Evolutionary conservation across 1,284 basidiomycete genomes (phyloP).

Genomic region (Ceratobasidium sp.): DNA sequence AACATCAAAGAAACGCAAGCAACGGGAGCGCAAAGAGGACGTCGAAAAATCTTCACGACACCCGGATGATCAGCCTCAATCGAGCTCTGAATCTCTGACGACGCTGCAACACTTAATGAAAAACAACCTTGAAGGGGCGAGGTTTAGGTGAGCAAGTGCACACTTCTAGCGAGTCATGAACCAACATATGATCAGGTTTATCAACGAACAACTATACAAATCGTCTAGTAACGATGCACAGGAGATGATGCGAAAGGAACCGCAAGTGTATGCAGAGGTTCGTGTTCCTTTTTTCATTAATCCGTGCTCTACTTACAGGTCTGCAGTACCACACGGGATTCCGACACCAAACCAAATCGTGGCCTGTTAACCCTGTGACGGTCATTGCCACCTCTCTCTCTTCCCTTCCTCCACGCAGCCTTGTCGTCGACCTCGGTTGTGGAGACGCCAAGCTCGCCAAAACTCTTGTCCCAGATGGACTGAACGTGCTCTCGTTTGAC

Average conservation of each 20-base stretch:
- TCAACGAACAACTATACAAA: conserved; percentile 89
- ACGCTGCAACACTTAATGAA: conserved; percentile 77
- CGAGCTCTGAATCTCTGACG: conserved; percentile 60
- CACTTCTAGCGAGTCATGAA: conserved; percentile 9
- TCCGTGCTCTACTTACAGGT: conserved; percentile 28
- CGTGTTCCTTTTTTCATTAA: conserved; percentile 46
- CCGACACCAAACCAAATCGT: conserved; percentile 83
- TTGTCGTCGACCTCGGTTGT: conserved; percentile 94
- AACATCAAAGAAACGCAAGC: conserved; percentile 41
- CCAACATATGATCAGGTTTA: conserved; percentile 61
- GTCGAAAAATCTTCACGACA: conserved; percentile 13
- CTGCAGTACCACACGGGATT: conserved; percentile 90
- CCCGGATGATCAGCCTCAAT: conserved; percentile 8
- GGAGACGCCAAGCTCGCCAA: conserved; percentile 91
- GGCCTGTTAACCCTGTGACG: conserved; percentile 89
- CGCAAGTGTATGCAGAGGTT: conserved; percentile 77
- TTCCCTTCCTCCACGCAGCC: conserved; percentile 65
- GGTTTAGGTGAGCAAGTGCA: conserved; percentile 68
- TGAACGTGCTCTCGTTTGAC: conserved; percentile 80
- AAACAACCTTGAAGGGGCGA: conserved; percentile 78
- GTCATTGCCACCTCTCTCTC: conserved; percentile 67
- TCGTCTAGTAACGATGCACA: conserved; percentile 75
- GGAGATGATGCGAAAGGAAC: conserved; percentile 81
- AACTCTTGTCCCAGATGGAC: conserved; percentile 69
- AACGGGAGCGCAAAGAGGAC: conserved; percentile 13